Base-by-base conservation (phyloP, 805 yeast genomes). In the Ogataea zsoltii region DNA sequence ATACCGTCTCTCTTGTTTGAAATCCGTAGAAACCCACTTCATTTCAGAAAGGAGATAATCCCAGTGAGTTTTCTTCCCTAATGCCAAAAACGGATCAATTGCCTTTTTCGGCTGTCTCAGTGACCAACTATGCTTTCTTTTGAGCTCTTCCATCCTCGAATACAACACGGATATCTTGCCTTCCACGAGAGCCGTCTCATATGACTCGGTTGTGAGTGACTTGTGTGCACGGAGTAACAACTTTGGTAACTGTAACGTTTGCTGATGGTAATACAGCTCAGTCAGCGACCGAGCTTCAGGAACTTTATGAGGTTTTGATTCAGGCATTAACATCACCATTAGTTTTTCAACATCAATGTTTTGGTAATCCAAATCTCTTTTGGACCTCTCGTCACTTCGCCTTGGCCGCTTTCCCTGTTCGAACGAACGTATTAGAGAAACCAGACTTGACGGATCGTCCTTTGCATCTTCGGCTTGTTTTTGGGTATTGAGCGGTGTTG, bases 141-240 rank as follows among this genome's bases (percentile, higher is more conserved):
- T 88, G 51, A 94, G 72, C 62, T 92, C 98, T 60, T 92, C 98
- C 38, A 94, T 91, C 49, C 98, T 74, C 2, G 95, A 85, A 56
- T 89, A 86, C 15, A 89, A 81, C 10, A 90, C 97, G 0, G 96
- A 88, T 2, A 92, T 82, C 61, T 91, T 86, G 3, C 97, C 96
- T 61, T 94, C 99, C 12, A 88, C 77, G 28, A 91, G 69, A 0
- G 96, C 88, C 56, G 85, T 79, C 59, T 89, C 96, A 66, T 80
- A 94, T 45, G 87, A 80, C 41, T 88, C 92, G 0, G 98, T 87
- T 26, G 90, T 80, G 31, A 92, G 71, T 0, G 87, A 83, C 60
- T 94, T 94, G 59, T 91, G 96, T 3, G 96, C 82, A 26, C 90
- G 77, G 0, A 96, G 89, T 25, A 94, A 69, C 16, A 92, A 70